Evolutionary conservation across 2,329 filamentous ascomycete species (phyloP).

Genomic region (Verticillium albo-atrum): DNA sequence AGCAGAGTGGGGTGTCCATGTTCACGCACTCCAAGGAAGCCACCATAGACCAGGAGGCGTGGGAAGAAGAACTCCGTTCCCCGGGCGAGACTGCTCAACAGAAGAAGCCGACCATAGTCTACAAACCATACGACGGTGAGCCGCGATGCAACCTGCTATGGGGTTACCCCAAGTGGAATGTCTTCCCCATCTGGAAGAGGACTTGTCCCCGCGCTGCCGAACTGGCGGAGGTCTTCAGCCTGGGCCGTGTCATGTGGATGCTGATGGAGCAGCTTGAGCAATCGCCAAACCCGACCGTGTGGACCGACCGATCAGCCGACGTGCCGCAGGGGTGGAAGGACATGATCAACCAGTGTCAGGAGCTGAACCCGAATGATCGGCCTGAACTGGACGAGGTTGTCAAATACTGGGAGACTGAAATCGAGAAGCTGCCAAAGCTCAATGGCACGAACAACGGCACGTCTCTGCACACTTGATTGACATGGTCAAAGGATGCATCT

Average conservation of each 20-base stretch:
- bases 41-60: conserved; percentile 9
- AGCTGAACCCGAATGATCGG: conserved; percentile 11
- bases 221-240: conserved; percentile 15
- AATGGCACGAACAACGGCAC: neutral
- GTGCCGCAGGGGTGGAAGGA: conserved; percentile 8
- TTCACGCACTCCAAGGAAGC: conserved; percentile 14
- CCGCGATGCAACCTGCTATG: conserved; percentile 10
- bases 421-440: neutral
- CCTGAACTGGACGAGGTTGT: conserved; percentile 9
- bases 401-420: conserved; percentile 6
- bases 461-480: neutral
- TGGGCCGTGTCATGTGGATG: conserved; percentile 16
- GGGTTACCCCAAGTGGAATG: conserved; percentile 13
- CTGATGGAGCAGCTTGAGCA: conserved; percentile 13
- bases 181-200: conserved; percentile 11
- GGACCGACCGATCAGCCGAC: conserved; percentile 7
- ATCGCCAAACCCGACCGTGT: conserved; percentile 3
- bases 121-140: conserved; percentile 8
- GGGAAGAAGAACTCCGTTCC: neutral
- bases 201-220: conserved; percentile 13
- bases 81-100: neutral
- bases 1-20: conserved; percentile 17
- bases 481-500: neutral
- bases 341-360: conserved; percentile 5
- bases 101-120: conserved; percentile 7